Evolutionary conservation across 352 stramenopile genomes (phyloP).

Genomic region (Globisporangium uncinulatum): DNA sequence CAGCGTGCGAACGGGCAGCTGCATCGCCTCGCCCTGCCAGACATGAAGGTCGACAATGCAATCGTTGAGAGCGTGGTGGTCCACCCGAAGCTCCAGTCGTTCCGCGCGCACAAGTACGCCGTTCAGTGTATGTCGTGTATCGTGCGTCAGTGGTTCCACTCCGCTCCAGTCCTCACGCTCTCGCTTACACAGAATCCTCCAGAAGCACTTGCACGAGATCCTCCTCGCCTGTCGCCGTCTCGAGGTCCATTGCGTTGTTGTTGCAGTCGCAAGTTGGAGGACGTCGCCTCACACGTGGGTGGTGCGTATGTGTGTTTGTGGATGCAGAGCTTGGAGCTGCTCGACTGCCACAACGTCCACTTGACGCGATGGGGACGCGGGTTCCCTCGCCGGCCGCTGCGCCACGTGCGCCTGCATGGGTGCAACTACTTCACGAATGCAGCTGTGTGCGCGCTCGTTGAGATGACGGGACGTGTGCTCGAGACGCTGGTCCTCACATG

Average conservation of each 20-base stretch:
- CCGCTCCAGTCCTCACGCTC: neutral
- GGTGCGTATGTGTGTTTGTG: neutral
- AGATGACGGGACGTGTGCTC: constrained; percentile 26
- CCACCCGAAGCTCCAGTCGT: constrained; percentile 27
- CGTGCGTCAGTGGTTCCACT: neutral
- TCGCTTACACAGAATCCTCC: constrained; percentile 24
- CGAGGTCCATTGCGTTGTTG: constrained; percentile 17
- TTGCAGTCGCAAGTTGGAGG: too few relatives aligned
- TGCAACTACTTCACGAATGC: constrained; percentile 48
- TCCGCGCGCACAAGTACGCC: constrained; percentile 47
- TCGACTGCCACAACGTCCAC: constrained; percentile 47
- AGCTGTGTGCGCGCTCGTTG: constrained; percentile 29
- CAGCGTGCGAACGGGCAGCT: constrained; percentile 29
- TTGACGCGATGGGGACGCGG: constrained; percentile 34
- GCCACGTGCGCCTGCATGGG: constrained; percentile 38
- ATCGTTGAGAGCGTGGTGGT: constrained; percentile 29
- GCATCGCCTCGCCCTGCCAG: constrained; percentile 30
- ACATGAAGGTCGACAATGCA: constrained; percentile 39
- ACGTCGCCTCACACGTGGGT: neutral
- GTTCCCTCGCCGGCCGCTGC: constrained; percentile 17
- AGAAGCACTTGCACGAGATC: constrained; percentile 47
- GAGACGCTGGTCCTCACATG: constrained; percentile 40
- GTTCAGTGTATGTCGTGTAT: constrained; percentile 1
- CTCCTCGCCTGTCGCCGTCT: constrained; percentile 27
- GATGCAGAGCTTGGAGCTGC: constrained; percentile 44